Base-by-base conservation (phyloP, 1,139 yeast genomes). In the Hyphopichia khmerensis region DNA sequence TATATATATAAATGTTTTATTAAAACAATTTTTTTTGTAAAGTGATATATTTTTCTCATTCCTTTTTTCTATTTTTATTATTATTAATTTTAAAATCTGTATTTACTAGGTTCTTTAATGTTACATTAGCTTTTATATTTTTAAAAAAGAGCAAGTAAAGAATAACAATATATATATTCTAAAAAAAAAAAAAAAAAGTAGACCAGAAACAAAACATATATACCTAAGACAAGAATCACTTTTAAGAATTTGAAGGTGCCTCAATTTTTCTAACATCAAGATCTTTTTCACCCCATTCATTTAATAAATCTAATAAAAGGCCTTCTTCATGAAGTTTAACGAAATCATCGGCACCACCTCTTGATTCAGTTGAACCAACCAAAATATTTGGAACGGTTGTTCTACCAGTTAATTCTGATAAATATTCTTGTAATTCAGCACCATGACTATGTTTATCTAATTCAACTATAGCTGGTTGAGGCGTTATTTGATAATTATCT, bases 321-420 rank as follows among this genome's bases (percentile, higher is more conserved):
- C 82, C 84, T 3, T 71, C 67, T 21, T 70, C 69, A 55, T 88
- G 93, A 48, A 87, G 67, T 36, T 67, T 74, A 30, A 65, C 69
- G 58, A 93, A 80, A 48, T 89, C 97, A 62, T 90, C 97, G 42
- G 81, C 79, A 2, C 93, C 95, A 31, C 93, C 95, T 56, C 82
- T 72, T 39, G 88, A 80, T 40, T 72, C 65, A 36, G 79, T 78
- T 1, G 80, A 79, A 37, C 84, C 84, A 41, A 86, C 70, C 40
- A 84, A 65, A 16, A 86, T 72, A 52, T 86, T 86, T 24, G 95
- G 95, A 4, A 86, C 95, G 0, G 93, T 85, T 17, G 58, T 62
- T 56, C 93, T 73, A 3, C 85, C 86, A 2, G 87, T 73, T 39
- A 73, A 63, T 39, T 71, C 69, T 11, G 71, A 80, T 43, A 86